phyloP scores from a whole-genome alignment of 495 filamentous ascomycete genomes.

The Annulohypoxylon stygium region DNA sequence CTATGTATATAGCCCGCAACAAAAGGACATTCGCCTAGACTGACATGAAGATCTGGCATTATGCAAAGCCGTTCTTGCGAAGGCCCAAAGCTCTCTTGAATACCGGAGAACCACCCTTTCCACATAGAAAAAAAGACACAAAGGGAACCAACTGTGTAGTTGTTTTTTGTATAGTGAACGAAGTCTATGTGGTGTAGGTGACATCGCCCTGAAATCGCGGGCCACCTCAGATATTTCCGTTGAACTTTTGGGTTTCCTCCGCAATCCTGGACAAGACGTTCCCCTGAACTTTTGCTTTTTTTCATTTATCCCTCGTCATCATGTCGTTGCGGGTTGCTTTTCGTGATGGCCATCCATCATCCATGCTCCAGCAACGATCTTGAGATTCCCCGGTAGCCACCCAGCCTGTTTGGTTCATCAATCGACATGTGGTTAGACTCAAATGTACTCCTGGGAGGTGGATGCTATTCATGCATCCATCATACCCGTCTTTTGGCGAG shows the following conservation, averaged over 20 bases:
- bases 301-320: conserved; percentile 30
- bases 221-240: conserved; percentile 20
- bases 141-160: conserved; percentile 35
- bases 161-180: conserved; percentile 34
- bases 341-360: conserved; percentile 9
- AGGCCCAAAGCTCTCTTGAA: conserved; percentile 30
- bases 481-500: conserved; percentile 1
- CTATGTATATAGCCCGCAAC: conserved; percentile 49
- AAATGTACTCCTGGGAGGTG: conserved; percentile 10
- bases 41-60: conserved; percentile 31
- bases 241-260: conserved; percentile 15
- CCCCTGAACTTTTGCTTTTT: conserved; percentile 10
- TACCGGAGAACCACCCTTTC: conserved; percentile 20
- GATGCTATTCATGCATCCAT: background rate
- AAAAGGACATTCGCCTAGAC: conserved; percentile 40
- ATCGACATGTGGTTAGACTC: conserved; percentile 1
- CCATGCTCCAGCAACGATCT: conserved; percentile 9
- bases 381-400: conserved; percentile 1
- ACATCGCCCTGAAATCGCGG: conserved; percentile 13
- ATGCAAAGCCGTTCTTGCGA: conserved; percentile 42
- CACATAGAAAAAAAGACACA: conserved; percentile 21
- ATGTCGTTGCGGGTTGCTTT: conserved; percentile 23
- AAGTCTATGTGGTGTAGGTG: conserved; percentile 36
- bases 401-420: conserved; percentile 13
- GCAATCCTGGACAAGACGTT: conserved; percentile 16